Evolutionary conservation across 176 grass and related monocot genomes (phyloP), one percentile per base, ranked within the genome.

Genomic region (Paspalum notatum): DNA sequence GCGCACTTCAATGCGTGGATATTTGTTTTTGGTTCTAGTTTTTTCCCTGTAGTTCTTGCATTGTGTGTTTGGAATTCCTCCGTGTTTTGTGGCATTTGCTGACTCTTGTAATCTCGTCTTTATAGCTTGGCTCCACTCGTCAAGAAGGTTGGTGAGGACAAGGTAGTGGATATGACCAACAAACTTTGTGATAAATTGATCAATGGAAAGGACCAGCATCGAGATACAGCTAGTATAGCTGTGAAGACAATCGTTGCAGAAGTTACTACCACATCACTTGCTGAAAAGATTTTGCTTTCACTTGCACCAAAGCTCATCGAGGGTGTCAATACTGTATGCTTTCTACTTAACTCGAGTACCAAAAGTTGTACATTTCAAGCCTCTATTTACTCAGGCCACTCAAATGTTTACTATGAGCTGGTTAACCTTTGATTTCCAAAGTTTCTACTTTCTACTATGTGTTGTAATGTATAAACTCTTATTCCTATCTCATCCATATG

Each of bases 201-300:
- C 22, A 90, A 93, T 59, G 96, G 96, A n/a, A 99, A 99, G 87
- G 96, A 99, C 25, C 96, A 94, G 58, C 91, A 95, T 91, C 88
- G 96, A 54, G 96, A 99, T 87, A 99, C 86, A 84, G 96, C 96
- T 84, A 95, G 92, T 81, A 99, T 99, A 87, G 96, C 90, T 66
- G 49, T 99, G 78, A 99, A 99, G 89, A 99, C 92, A 21, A 99
- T 95, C 68, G 87, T 93, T 81, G 85, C 87, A 58, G 92, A 95
- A 92, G 92, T 91, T 89, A 94, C 86, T 25, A 83, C 87, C 6
- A 54, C 90, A 69, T 88, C 90, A 82, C 86, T 99, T 90, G 92
- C 96, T 53, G 91, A 99, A 87, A 90, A 90, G 72, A 90, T 95
- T 83, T 91, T 94, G 78, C 41, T 86, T 85, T 91, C 90, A 77